These are phyloP conservation scores for Alternaria ventricosa DNA, from an alignment of 2,329 filamentous ascomycete species.

Conservation along the genomic window DNA sequence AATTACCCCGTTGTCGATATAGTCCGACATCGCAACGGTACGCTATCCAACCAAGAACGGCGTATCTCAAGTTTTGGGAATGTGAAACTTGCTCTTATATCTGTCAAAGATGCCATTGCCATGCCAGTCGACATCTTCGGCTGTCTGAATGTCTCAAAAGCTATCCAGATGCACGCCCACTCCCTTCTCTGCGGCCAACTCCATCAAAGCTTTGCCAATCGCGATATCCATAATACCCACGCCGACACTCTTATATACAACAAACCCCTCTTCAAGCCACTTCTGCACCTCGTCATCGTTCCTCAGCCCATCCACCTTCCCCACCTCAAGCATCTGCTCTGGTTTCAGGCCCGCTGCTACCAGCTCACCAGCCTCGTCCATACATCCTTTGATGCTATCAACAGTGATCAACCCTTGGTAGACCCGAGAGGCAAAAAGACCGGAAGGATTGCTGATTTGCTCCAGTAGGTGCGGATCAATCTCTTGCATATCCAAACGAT, in stretches of 20 bases:
- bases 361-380: slow-evolving; percentile 57
- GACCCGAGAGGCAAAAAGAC: neutral
- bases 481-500: slow-evolving; percentile 55
- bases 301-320: slow-evolving; percentile 4
- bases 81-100: too few relatives aligned
- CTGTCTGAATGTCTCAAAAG: slow-evolving; percentile 6
- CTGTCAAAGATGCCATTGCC: too few relatives aligned
- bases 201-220: slow-evolving; percentile 41
- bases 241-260: slow-evolving; percentile 60
- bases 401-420: slow-evolving; percentile 24
- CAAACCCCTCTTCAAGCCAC: slow-evolving; percentile 45
- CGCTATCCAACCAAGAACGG: neutral
- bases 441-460: slow-evolving; percentile 5
- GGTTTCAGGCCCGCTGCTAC: slow-evolving; percentile 47
- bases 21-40: too few relatives aligned
- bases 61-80: neutral
- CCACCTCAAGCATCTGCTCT: slow-evolving; percentile 21
- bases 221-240: slow-evolving; percentile 60
- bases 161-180: slow-evolving; percentile 15
- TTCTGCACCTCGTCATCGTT: neutral
- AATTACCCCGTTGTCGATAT: too few relatives aligned
- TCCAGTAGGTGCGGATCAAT: slow-evolving; percentile 54
- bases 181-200: slow-evolving; percentile 20
- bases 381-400: slow-evolving; percentile 49
- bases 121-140: neutral